Evolutionary conservation across 2,329 filamentous ascomycete genomes (phyloP), one percentile per base, ranked within the genome.

Genomic region (Seiridium unicorne): DNA sequence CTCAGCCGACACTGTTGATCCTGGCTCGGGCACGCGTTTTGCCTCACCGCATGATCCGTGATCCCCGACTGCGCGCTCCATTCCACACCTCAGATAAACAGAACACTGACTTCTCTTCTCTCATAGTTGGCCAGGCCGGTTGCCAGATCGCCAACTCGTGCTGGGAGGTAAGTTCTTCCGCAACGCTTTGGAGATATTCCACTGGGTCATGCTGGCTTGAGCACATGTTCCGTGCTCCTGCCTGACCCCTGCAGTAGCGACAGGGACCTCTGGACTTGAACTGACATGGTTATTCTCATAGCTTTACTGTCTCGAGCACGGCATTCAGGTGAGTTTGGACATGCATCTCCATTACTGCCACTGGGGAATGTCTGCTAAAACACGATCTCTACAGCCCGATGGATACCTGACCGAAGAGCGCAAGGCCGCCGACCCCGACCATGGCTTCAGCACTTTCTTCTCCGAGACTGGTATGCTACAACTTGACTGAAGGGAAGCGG

Each of bases 81-180:
- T 80, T n/a, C 34, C 49, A 13, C 11, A 38, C 49, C 38, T 53
- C 32, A 7, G 49, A 26, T 18, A 34, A 40, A 53, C 32, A 10
- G 18, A 35, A 35, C 49, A 72, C 85, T 90, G 76, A 90, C 82
- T 67, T 69, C 74, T 65, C 79, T 75, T 73, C 78, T 64, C 71
- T 57, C 75, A 74, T 79, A 99, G 95, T 99, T 86, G 95, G 95
- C 83, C 95, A 99, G 88, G 95, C 95, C 79, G 95, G 95, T 90
- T 98, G 95, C 89, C 95, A 99, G 81, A 99, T 99, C 77, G 95
- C 94, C 84, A 99, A 99, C 86, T 95, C 95, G 73, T 98, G 95
- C 89, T 99, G 95, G 95, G 95, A 99, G 93, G 95, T 99, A 84
- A 84, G 92, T 84, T 74, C 44, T 26, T 26, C 18, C 18, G 18